These are phyloP conservation scores for Fusarium bactridioides DNA, from an alignment of 2,329 filamentous ascomycete genomes.

Conservation along the genomic window DNA sequence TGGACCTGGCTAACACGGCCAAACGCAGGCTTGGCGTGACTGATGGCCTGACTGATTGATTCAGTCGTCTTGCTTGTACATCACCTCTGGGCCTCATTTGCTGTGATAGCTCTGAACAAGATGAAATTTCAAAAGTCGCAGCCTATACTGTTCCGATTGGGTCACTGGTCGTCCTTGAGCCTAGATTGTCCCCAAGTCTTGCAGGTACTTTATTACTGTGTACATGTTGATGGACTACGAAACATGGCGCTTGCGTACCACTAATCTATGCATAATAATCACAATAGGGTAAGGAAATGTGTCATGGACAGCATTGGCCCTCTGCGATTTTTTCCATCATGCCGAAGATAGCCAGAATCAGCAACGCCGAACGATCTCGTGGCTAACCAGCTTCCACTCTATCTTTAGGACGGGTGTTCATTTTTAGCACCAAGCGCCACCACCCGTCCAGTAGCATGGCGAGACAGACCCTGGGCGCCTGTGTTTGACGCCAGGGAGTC, in stretches of 20 bases:
- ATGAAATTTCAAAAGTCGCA: not conserved
- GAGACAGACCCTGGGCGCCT: not conserved
- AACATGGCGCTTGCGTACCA: slow-evolving; percentile 4
- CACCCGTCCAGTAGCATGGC: slow-evolving; percentile 4
- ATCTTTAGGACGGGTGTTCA: slow-evolving; percentile 11
- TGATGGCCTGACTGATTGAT: slow-evolving; percentile 23
- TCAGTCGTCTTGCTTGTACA: slow-evolving; percentile 7
- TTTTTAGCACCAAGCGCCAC: slow-evolving; percentile 39
- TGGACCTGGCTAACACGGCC: slow-evolving; percentile 13
- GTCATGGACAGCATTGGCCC: slow-evolving; percentile 1
- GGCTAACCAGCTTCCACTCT: not conserved
- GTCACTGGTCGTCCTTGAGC: not conserved
- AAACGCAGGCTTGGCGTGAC: slow-evolving; percentile 19
- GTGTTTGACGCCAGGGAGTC: slow-evolving; percentile 25
- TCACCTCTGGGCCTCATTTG: not conserved
- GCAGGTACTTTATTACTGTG: not conserved
- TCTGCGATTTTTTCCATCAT: not conserved
- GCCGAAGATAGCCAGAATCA: not conserved
- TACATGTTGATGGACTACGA: not conserved
- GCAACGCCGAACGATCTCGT: not conserved
- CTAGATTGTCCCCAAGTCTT: not conserved
- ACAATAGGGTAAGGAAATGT: not conserved
- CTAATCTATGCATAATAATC: not conserved
- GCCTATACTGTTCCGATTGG: not conserved
- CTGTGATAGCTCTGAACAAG: not conserved